phyloP scores from a whole-genome alignment of 345 rosid genomes.

The Litchi chinensis region DNA sequence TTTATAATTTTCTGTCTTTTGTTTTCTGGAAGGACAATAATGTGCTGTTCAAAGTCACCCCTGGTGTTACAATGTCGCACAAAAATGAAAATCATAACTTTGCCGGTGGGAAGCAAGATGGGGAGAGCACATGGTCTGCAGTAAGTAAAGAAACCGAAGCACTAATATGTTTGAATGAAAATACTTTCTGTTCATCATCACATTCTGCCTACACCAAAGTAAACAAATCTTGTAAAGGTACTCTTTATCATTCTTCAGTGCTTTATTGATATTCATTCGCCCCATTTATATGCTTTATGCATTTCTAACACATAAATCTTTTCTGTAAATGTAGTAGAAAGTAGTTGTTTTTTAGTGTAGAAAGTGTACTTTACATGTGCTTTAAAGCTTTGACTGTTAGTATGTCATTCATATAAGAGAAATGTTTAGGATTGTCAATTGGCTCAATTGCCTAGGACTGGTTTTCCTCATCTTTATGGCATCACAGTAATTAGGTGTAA shows the following conservation, averaged over 20 bases:
- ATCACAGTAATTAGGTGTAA: background rate
- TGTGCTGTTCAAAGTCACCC: conserved; percentile 8
- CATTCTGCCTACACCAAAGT: conserved; percentile 35
- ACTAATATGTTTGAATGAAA: conserved; percentile 37
- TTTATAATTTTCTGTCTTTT: background rate
- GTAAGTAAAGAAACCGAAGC: conserved; percentile 42
- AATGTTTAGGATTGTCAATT: background rate
- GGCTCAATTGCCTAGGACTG: background rate
- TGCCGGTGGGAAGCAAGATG: conserved; percentile 34
- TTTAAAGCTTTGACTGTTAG: background rate
- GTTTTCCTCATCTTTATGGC: background rate
- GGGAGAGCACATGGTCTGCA: conserved; percentile 32
- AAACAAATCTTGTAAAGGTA: conserved; percentile 51
- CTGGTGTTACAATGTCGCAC: conserved; percentile 9
- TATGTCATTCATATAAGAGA: background rate
- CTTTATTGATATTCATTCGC: background rate
- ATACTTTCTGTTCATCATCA: conserved; percentile 34
- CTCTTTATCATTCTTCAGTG: conserved; percentile 10
- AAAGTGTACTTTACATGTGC: background rate
- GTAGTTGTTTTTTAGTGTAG: background rate
- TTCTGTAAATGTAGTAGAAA: background rate
- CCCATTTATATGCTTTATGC: background rate
- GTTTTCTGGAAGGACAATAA: conserved; percentile 22
- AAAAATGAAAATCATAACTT: conserved; percentile 23
- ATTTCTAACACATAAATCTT: background rate